These are phyloP conservation scores for Annulohypoxylon nitens DNA, from an alignment of 495 filamentous ascomycete species.

Conservation along the genomic window DNA sequence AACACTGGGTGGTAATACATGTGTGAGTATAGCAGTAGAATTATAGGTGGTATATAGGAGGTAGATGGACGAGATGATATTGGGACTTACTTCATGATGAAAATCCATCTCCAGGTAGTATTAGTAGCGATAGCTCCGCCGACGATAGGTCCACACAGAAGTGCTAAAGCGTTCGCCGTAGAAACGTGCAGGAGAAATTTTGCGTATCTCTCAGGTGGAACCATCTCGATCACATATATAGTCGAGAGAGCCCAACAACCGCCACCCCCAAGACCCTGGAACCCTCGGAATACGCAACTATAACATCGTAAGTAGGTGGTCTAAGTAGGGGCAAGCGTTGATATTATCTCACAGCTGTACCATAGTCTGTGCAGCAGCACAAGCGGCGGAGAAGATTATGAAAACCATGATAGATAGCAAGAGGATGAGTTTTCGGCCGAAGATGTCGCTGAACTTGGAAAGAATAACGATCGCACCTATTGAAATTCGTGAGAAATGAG, in stretches of 20 bases:
- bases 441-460: conserved; percentile 6
- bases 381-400: neutral
- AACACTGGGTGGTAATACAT: neutral
- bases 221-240: neutral
- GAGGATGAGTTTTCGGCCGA: neutral
- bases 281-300: neutral
- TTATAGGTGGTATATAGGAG: neutral
- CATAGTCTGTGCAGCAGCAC: neutral
- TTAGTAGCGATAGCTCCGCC: neutral
- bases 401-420: neutral
- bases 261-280: neutral
- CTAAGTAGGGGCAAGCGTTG: neutral
- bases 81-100: neutral
- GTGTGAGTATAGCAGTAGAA: neutral
- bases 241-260: neutral
- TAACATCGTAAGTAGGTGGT: neutral
- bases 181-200: neutral
- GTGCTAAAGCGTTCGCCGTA: neutral
- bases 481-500: neutral
- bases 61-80: neutral
- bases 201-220: neutral
- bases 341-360: neutral
- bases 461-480: neutral
- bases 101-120: conserved; percentile 1
- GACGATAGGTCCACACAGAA: neutral